Base-by-base conservation (phyloP, 1,139 yeast species). In the Hansenula sp. region DNA sequence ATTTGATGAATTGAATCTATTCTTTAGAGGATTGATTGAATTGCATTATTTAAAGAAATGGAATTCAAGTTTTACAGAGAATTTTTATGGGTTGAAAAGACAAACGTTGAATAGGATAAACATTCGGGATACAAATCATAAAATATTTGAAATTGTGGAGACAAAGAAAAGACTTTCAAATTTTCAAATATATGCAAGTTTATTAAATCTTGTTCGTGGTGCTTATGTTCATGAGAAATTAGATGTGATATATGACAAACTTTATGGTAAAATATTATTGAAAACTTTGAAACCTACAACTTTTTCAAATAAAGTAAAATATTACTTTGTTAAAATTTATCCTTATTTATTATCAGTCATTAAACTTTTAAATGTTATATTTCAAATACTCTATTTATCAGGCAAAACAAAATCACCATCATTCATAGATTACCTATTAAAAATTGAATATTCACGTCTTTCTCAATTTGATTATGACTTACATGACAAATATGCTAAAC, bases 21-120 rank as follows among this genome's bases (percentile, higher is more conserved):
- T 76, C 2, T 49, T 82, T 5, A 67, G 92, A 58, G 79, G 86
- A 0, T 50, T 74, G n/a, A 68, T 90, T 1, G 97, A 92, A 60
- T 82, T 81, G 71, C 74, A 76, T 51, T 87, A 83, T 53, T 60
- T 90, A 38, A 73, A 68, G 40, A 71, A 73, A 42, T 86, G 95
- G 88, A 90, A 86, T 54, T 80, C 95, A 0, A 78, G 94, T 2
- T 88, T 92, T 53, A 87, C 96, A 0, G 97, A 90, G 59, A 86
- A 86, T 59, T 92, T 90, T 58, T 90, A 92, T 57, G 97, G 97
- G 2, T 64, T 92, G 51, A 88, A 89, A 58, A 66, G 95, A 41
- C 51, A 73, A 3, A 61, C 72, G 32, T 56, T 70, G 12, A 53
- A 55, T 29, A 50, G 55, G 20, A 53, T 56, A 8, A 43, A 57